Base-by-base conservation (phyloP, 2,329 filamentous ascomycete species). In the Cephalotrichum gorgonifer region DNA sequence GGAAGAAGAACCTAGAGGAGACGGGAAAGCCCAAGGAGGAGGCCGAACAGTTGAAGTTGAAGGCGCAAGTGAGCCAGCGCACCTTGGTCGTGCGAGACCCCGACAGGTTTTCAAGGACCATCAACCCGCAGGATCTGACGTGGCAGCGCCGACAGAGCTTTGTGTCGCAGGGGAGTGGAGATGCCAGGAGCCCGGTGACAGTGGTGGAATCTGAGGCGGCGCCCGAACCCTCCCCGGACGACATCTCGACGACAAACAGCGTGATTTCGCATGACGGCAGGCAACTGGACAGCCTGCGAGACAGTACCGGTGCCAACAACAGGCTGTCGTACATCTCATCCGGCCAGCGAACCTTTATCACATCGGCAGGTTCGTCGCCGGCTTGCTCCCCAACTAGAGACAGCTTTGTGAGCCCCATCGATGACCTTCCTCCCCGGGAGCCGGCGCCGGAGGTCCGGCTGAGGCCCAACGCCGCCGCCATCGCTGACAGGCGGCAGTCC, bases 1-100 rank as follows among this genome's bases (percentile, higher is more conserved):
- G 85, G 17, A 83, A 78, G 66, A 82, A 77, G 61, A 71, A 72
- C 49, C 61, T 77, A 23, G 76, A 79, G 0, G 80, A 85, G 58
- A 81, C 75, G 4, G 80, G 78, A 35, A 71, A 66, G 52, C 70
- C 71, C 1, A 74, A 74, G 52, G 51, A 57, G 4, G 71, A 72
- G 2, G 66, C 69, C 28, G 55, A 60, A 11, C 44, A 52, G n/a
- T 49, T 56, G 14, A 57, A 62, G 26, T 54, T 70, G 17, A 64
- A 60, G 48, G 62, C 64, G 27, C 69, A 69, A 46, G 56, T 65
- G 7, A 75, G 68, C 54, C 71, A 75, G 52, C 67, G 71, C 41
- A 69, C 68, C 1, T 56, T 74, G 44, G 66, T 76, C n/a, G 63
- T 72, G 20, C 67, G 67, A 44, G 73, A 78, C 45, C 68, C 67